These are phyloP conservation scores for Yarrowia hollandica DNA, from an alignment of 805 yeast genomes.

Conservation along the genomic window DNA sequence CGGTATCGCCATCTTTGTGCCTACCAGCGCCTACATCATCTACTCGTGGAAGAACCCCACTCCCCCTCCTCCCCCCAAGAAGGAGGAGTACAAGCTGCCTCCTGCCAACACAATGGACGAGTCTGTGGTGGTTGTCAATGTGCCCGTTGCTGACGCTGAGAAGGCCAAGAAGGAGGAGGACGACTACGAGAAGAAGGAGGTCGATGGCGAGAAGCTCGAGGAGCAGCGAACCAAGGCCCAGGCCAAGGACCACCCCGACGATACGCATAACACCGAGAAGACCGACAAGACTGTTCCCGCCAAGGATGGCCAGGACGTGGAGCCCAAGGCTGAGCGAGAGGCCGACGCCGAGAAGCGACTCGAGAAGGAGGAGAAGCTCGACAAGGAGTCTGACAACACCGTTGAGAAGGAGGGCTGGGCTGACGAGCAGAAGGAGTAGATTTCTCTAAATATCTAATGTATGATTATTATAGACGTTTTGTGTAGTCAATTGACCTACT, in stretches of 20 bases:
- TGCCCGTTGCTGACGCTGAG: not conserved
- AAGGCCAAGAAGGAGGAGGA: not conserved
- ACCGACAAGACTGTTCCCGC: conserved; percentile 2
- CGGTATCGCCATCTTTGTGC: not conserved
- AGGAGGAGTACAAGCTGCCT: conserved; percentile 8
- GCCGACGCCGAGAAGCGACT: conserved; percentile 7
- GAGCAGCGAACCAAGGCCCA: conserved; percentile 1
- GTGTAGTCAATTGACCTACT: no score
- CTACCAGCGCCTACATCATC: conserved; percentile 26
- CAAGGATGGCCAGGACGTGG: not conserved
- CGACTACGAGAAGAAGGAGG: conserved; percentile 9
- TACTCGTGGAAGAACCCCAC: not conserved
- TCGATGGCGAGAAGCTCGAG: not conserved
- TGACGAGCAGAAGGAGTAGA: conserved; percentile 1
- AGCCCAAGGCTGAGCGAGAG: conserved; percentile 7
- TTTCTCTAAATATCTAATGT: no score
- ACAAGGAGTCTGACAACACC: conserved; percentile 10
- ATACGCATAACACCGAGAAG: not conserved
- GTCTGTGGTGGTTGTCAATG: not conserved
- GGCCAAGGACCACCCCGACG: not conserved
- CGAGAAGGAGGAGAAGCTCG: conserved; percentile 17
- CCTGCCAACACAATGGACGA: not conserved
- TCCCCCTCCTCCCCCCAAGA: conserved; percentile 1
- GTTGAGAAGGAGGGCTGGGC: conserved; percentile 14
- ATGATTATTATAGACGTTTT: no score